A percentile compares a stretch with the other conserved stretches of the same genome.
Conservation (phyloP, 1,139 yeast genomes). For the Lodderomyces metapsilosis region DNA sequence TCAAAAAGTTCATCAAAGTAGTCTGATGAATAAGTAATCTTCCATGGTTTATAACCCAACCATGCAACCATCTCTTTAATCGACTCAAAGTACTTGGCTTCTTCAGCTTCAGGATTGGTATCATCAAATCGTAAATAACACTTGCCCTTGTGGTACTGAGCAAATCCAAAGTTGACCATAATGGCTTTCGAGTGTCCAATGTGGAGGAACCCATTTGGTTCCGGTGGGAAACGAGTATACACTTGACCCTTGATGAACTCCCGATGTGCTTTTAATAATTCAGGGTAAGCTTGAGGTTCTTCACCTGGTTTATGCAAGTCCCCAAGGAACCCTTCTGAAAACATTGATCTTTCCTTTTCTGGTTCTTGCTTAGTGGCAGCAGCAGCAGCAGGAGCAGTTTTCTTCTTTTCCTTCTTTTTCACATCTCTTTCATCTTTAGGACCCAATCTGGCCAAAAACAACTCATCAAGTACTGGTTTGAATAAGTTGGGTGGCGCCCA, state of each 20-base stretch:
- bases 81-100: constrained; percentile 82
- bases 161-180: constrained; percentile 94
- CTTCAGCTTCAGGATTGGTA: constrained; percentile 98
- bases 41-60: constrained; percentile 93
- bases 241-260: constrained; percentile 78
- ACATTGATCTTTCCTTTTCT: constrained; percentile 71
- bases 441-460: constrained; percentile 69
- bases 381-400: constrained; percentile 23
- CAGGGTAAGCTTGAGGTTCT: constrained; percentile 87
- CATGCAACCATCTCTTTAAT: constrained; percentile 83
- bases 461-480: constrained; percentile 82
- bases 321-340: constrained; percentile 92
- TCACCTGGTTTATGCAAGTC: constrained; percentile 94
- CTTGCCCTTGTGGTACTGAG: constrained; percentile 77
- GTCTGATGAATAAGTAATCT: constrained; percentile 92
- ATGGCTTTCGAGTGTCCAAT: constrained; percentile 98
- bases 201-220: constrained; percentile 94
- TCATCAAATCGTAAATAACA: constrained; percentile 95
- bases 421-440: constrained; percentile 96
- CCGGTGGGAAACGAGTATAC: constrained; percentile 80
- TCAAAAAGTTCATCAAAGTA: constrained; percentile 87
- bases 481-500: constrained; percentile 91
- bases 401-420: constrained; percentile 74
- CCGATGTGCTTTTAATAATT: constrained; percentile 76
- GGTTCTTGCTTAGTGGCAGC: constrained; percentile 21